A percentile compares a stretch with the other conserved stretches of the same genome.
phyloP scores from a whole-genome alignment of 345 rosid genomes.

The Gossypium raimondii region DNA sequence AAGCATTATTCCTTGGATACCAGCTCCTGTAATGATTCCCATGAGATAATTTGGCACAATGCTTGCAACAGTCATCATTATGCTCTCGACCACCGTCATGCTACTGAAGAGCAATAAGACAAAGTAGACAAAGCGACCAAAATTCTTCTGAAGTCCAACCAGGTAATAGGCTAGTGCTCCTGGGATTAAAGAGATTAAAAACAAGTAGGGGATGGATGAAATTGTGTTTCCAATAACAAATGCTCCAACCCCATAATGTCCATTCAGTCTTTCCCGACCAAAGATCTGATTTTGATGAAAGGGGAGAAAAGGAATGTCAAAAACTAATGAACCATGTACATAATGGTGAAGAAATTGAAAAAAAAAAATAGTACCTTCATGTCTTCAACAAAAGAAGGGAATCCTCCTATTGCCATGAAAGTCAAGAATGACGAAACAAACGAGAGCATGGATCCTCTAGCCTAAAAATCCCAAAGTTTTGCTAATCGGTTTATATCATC shows the following conservation, averaged over 20 bases:
- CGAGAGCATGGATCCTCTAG: conserved; percentile 45
- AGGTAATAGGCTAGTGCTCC: conserved; percentile 46
- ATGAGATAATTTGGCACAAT: conserved; percentile 48
- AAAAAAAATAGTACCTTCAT: conserved; percentile 28
- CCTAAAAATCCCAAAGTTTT: conserved; percentile 22
- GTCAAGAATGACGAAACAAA: conserved; percentile 42
- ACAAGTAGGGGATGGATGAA: conserved; percentile 41
- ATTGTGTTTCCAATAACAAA: conserved; percentile 47
- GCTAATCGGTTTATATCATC: not conserved
- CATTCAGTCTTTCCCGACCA: conserved; percentile 48
- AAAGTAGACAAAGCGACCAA: conserved; percentile 39
- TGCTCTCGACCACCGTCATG: conserved; percentile 46
- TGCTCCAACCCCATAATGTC: conserved; percentile 47
- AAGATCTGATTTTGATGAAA: conserved; percentile 28
- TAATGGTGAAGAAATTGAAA: not conserved
- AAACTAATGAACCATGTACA: not conserved
- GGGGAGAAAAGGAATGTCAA: too few species aligned
- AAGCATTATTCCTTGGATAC: conserved; percentile 51
- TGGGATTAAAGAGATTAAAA: conserved; percentile 37
- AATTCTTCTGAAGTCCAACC: conserved; percentile 33
- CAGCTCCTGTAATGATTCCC: conserved; percentile 53
- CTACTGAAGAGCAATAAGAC: conserved; percentile 28
- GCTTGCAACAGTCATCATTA: conserved; percentile 59
- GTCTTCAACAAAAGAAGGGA: conserved; percentile 52
- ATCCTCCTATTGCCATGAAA: conserved; percentile 53